A percentile compares a stretch with the other conserved stretches of the same genome.
phyloP scores from a whole-genome alignment of 1,139 yeast genomes.

The Taphrina pruni region DNA sequence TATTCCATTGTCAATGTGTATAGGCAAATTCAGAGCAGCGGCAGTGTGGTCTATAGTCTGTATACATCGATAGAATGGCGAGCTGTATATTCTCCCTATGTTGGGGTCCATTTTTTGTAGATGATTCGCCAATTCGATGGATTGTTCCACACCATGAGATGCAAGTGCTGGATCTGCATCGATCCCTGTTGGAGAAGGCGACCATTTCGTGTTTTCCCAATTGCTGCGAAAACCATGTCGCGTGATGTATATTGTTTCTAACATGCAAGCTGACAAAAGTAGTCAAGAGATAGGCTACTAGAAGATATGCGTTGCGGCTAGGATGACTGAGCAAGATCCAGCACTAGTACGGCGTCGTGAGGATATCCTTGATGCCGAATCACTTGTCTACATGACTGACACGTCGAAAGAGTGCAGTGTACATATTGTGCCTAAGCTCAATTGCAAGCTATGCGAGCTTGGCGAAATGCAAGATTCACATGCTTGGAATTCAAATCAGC shows the following conservation, averaged over 20 bases:
- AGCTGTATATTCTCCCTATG: conserved; percentile 69
- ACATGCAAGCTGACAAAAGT: conserved; percentile 10
- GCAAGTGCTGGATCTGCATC: conserved; percentile 83
- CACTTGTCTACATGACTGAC: too few species aligned
- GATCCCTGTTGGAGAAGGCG: conserved; percentile 61
- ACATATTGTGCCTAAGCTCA: background rate
- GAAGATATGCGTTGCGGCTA: background rate
- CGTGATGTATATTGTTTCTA: conserved; percentile 37
- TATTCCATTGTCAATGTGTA: conserved; percentile 71
- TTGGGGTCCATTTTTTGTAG: conserved; percentile 52
- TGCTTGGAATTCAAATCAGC: background rate
- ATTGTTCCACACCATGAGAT: conserved; percentile 78
- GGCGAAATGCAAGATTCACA: background rate
- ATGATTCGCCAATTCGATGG: conserved; percentile 70
- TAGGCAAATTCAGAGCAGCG: conserved; percentile 60
- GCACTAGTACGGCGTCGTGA: too few species aligned
- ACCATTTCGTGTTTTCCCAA: conserved; percentile 61
- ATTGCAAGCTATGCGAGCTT: background rate
- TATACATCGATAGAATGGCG: conserved; percentile 89
- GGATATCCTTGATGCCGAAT: too few species aligned
- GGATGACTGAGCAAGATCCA: background rate
- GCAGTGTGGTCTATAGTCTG: conserved; percentile 81
- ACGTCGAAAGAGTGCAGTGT: background rate
- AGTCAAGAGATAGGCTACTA: background rate
- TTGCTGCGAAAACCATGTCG: conserved; percentile 81